Percentiles rank a stretch among this genome's conserved stretches.
phyloP scores from a whole-genome alignment of 2,329 filamentous ascomycete species.

The Akanthomyces lecanii region DNA sequence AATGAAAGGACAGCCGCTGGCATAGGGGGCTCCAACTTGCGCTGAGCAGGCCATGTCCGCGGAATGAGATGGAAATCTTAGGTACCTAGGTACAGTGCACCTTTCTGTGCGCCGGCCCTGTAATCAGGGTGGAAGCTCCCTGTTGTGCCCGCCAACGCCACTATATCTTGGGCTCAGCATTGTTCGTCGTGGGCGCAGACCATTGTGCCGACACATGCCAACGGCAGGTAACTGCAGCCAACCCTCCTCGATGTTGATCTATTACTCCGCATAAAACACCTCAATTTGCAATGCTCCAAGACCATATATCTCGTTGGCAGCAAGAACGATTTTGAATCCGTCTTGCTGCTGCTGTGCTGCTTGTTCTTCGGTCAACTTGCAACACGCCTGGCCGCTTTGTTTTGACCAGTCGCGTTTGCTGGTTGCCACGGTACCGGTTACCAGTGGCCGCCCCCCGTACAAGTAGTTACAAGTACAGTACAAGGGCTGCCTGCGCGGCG shows the following conservation, averaged over 20 bases:
- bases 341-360: not conserved
- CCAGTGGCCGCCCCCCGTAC: not conserved
- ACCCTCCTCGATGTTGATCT: not conserved
- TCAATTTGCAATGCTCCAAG: not conserved
- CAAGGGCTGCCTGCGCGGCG: not conserved
- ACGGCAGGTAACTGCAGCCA: not conserved
- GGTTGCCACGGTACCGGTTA: slow-evolving; percentile 13
- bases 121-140: not conserved
- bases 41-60: not conserved
- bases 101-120: not conserved
- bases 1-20: not conserved
- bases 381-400: not conserved
- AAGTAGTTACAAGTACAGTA: not conserved
- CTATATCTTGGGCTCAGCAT: not conserved
- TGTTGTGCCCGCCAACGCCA: not conserved
- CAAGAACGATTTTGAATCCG: not conserved
- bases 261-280: not conserved
- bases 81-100: too few relatives aligned
- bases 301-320: not conserved
- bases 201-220: not conserved
- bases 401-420: slow-evolving; percentile 8
- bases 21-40: slow-evolving; percentile 1
- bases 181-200: too few relatives aligned
- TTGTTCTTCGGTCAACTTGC: not conserved
- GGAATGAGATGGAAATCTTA: not conserved